Conservation (phyloP, 495 filamentous ascomycete species). For the Xylaria acuta region DNA sequence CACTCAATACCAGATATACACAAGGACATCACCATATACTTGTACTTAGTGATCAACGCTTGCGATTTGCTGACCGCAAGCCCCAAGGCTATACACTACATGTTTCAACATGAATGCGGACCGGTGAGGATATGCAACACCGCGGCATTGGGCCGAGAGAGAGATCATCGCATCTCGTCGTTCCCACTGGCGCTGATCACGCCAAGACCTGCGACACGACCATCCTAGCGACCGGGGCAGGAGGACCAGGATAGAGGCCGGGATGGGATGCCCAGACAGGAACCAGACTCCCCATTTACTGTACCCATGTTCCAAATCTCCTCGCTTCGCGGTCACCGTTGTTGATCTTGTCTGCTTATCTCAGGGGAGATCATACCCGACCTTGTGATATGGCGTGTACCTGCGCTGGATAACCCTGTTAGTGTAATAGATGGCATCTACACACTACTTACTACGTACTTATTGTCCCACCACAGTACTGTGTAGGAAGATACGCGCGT, state of each 20-base stretch:
- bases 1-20: background rate
- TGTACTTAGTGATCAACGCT: background rate
- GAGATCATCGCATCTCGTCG: conserved; percentile 10
- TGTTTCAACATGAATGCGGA: conserved; percentile 15
- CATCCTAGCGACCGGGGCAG: too few relatives aligned
- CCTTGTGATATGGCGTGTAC: conserved; percentile 6
- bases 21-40: background rate
- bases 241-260: too few relatives aligned
- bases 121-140: conserved; percentile 12
- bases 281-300: too few relatives aligned
- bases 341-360: conserved; percentile 7
- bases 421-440: background rate
- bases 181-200: background rate
- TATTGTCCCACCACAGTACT: background rate
- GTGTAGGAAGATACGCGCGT: background rate
- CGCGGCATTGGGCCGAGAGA: background rate
- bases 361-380: background rate
- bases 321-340: background rate
- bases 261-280: background rate
- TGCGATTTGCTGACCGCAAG: background rate
- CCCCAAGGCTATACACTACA: background rate
- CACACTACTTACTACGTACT: background rate
- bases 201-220: conserved; percentile 17
- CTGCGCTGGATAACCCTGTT: background rate
- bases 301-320: conserved; percentile 2